Evolutionary conservation across 2,329 filamentous ascomycete genomes (phyloP).

Genomic region (Hyphodiscus sp.): DNA sequence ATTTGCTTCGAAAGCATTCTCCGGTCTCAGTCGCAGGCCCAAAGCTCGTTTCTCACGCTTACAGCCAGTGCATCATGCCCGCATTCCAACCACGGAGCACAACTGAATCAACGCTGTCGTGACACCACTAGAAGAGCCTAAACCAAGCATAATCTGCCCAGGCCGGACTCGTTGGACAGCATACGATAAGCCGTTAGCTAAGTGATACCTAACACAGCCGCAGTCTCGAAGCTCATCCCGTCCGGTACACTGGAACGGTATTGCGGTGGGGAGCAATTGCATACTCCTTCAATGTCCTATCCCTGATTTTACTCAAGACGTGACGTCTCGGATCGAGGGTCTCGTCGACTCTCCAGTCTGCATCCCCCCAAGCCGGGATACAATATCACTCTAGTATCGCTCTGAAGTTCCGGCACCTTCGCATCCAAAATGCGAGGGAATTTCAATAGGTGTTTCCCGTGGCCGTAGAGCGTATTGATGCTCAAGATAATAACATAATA

Average conservation of each 20-base stretch:
- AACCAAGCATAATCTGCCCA: slow-evolving; percentile 22
- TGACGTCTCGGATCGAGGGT: slow-evolving; percentile 20
- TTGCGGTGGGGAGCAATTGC: slow-evolving; percentile 17
- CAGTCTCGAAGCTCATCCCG: slow-evolving; percentile 13
- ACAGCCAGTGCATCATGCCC: slow-evolving; percentile 19
- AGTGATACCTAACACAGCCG: slow-evolving; percentile 20
- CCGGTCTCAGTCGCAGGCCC: slow-evolving; percentile 16
- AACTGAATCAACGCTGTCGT: slow-evolving; percentile 20
- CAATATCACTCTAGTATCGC: no score
- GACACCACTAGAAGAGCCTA: slow-evolving; percentile 19
- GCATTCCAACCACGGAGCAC: slow-evolving; percentile 17
- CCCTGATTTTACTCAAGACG: slow-evolving; percentile 13
- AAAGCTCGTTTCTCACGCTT: slow-evolving; percentile 15
- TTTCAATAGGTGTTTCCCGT: no score
- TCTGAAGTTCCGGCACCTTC: no score
- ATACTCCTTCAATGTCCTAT: slow-evolving; percentile 22
- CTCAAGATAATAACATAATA: no score
- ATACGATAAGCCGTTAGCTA: slow-evolving; percentile 25
- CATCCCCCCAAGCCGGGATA: no score
- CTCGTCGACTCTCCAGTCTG: slow-evolving; percentile 17
- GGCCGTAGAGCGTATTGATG: no score
- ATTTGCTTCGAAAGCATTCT: slow-evolving; percentile 12
- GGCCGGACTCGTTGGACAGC: slow-evolving; percentile 17
- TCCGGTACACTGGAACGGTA: slow-evolving; percentile 14
- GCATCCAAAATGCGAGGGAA: no score